Base-by-base conservation (phyloP, 148 eudicot species). In the Silene uniflora region DNA sequence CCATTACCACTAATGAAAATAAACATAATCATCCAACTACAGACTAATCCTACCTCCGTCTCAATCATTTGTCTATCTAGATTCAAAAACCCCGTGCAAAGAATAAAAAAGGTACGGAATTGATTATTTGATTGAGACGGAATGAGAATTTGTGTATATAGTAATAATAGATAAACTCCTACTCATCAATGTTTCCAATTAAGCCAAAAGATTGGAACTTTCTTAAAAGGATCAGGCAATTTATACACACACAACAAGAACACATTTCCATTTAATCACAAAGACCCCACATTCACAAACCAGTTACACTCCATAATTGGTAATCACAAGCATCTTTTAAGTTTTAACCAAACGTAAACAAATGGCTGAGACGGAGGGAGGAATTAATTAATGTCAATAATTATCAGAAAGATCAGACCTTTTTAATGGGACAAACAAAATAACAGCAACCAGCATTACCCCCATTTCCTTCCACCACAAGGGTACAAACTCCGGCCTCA, bases 341-440 rank as follows among this genome's bases (percentile, higher is more conserved):
- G 35, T 32, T 32, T 32, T 32, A 32, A 32, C 4, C 35, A 32
- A 32, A 32, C 35, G 35, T 32, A 32, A 32, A 32, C 35, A 32
- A 32, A 32, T 39, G 44, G 7, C 7, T 39, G 44, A 39, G 44
- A 39, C 44, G 44, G 9, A 3, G 44, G 0, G 44, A 35, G 44
- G 8, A 29, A 29, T 29, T 29, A 29, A 29, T n/a, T n/a, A n/a
- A n/a, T n/a, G n/a, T n/a, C n/a, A n/a, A n/a, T n/a, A n/a, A n/a
- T n/a, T n/a, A n/a, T n/a, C n/a, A n/a, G 35, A 62, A 76, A 69
- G 39, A 11, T 46, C 4, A 35, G 58, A 81, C 83, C 83, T 81
- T 81, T 72, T 71, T 58, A 18, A 81, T 58, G 17, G 14, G 73
- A 60, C 83, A 76, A 8, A 11, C 79, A 67, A 44, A 81, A 72